These are phyloP conservation scores for Marchantia paleacea DNA, from an alignment of 225 moss, liverwort and hornwort genomes.

Conservation along the genomic window DNA sequence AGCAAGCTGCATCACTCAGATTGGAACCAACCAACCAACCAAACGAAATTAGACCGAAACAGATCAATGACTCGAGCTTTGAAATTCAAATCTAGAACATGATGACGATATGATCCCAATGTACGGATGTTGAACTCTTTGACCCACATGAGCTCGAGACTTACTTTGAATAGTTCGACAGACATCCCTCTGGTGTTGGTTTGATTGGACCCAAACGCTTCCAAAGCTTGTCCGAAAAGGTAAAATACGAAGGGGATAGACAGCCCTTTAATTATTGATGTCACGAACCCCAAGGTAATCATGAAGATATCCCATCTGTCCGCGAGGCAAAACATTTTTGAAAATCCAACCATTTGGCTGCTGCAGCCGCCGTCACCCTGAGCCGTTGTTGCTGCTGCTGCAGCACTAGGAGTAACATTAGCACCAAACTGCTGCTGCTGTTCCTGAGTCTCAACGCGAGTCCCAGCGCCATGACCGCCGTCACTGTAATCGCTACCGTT, in stretches of 20 bases:
- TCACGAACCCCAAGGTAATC: constrained; percentile 12
- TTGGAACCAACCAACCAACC: too few relatives aligned
- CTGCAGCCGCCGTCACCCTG: background rate
- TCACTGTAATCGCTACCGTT: background rate
- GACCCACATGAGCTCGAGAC: background rate
- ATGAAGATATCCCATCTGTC: constrained; percentile 17
- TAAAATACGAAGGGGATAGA: background rate
- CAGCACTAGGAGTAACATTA: background rate
- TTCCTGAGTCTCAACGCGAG: background rate
- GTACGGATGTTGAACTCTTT: background rate
- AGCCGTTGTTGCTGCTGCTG: background rate
- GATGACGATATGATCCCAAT: background rate
- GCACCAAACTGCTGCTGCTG: background rate
- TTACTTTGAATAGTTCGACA: background rate
- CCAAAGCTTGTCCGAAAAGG: background rate
- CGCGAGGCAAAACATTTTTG: constrained; percentile 9
- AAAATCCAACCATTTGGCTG: background rate
- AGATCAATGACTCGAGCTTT: background rate
- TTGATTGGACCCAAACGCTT: background rate
- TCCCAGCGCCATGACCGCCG: background rate
- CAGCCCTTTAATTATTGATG: constrained; percentile 3
- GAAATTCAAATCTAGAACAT: background rate
- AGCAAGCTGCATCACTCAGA: background rate
- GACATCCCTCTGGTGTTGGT: background rate
- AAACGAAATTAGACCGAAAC: too few relatives aligned